These are phyloP conservation scores for Pyracantha coccinea DNA, from an alignment of 331 rosid genomes.

Conservation along the genomic window DNA sequence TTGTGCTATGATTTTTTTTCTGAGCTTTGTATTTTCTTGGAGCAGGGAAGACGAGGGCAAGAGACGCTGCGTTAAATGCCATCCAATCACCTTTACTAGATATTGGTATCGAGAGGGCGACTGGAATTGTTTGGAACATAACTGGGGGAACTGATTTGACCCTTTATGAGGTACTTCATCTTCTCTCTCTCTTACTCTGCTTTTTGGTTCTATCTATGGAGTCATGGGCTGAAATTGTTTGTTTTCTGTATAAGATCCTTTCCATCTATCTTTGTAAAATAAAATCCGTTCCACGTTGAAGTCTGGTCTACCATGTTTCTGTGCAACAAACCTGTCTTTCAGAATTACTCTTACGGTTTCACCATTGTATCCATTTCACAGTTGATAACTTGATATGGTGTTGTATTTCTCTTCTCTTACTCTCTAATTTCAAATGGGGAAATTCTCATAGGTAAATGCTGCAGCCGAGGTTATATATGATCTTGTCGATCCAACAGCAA, in stretches of 20 bases:
- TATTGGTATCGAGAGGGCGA: conserved; percentile 98
- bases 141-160: conserved; percentile 98
- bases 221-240: background rate
- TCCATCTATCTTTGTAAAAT: background rate
- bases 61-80: conserved; percentile 98
- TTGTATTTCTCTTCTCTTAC: background rate
- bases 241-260: background rate
- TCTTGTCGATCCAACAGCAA: conserved; percentile 97
- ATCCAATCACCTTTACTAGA: conserved; percentile 94
- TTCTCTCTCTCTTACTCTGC: conserved; percentile 7
- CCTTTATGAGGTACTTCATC: conserved; percentile 62
- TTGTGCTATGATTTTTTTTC: conserved; percentile 6
- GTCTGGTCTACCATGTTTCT: background rate
- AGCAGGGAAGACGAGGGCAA: conserved; percentile 95
- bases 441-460: conserved; percentile 77
- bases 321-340: background rate
- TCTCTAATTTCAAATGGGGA: conserved; percentile 8
- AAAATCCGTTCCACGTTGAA: background rate
- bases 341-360: background rate
- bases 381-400: background rate
- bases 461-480: conserved; percentile 99
- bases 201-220: background rate
- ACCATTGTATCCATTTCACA: background rate
- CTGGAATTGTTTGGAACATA: conserved; percentile 99
- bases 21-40: conserved; percentile 10